Percentiles rank a stretch among this genome's conserved stretches.
Evolutionary conservation across 129 eudicot genomes (phyloP).

Genomic region (Kitagawia praeruptora): DNA sequence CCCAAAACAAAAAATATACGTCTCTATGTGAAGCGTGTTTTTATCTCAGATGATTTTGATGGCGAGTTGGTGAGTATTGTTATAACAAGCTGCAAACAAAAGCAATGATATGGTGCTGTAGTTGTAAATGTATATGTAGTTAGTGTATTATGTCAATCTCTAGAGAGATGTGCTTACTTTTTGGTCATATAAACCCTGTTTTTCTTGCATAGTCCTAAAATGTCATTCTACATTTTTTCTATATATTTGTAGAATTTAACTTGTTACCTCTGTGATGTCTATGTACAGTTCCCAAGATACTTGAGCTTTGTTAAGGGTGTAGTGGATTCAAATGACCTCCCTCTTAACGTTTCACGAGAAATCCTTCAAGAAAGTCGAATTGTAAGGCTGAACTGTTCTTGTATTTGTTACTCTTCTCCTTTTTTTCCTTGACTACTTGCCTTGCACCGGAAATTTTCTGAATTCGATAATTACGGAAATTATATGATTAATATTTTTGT

Average conservation of each 20-base stretch:
- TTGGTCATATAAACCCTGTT: background rate
- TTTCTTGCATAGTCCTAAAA: background rate
- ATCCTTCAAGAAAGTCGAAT: conserved; percentile 97
- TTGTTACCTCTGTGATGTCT: conserved; percentile 1
- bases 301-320: conserved; percentile 96
- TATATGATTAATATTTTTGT: background rate
- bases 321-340: conserved; percentile 86
- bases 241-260: background rate
- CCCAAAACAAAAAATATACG: conserved; percentile 98
- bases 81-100: background rate
- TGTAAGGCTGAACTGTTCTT: conserved; percentile 33
- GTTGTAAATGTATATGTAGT: background rate
- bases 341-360: conserved; percentile 85
- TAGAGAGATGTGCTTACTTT: background rate
- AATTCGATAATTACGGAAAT: background rate
- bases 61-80: conserved; percentile 78
- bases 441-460: background rate
- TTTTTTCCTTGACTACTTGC: background rate
- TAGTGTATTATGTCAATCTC: background rate
- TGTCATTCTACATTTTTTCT: no score
- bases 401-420: background rate
- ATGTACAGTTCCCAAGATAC: conserved; percentile 83
- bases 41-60: conserved; percentile 98
- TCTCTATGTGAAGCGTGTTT: conserved; percentile 87
- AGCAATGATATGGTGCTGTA: background rate